phyloP scores from a whole-genome alignment of 2,329 filamentous ascomycete genomes.

The Phialophora expanda region DNA sequence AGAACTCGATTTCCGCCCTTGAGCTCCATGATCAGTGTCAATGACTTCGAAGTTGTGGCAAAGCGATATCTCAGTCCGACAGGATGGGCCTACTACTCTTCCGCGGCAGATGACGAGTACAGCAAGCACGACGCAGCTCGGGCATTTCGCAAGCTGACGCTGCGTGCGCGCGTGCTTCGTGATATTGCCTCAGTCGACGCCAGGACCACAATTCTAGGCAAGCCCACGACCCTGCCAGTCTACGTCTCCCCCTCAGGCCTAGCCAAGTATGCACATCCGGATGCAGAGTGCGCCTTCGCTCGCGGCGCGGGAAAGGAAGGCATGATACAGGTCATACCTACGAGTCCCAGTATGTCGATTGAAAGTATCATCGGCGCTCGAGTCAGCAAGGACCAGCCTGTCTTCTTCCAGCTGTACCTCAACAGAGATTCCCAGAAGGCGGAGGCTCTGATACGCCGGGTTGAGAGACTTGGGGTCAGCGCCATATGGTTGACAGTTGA shows the following conservation, averaged over 20 bases:
- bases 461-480: conserved; percentile 33
- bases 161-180: conserved; percentile 55
- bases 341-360: conserved; percentile 23
- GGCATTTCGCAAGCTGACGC: conserved; percentile 53
- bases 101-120: conserved; percentile 31
- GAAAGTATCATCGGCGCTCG: conserved; percentile 19
- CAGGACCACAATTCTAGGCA: conserved; percentile 43
- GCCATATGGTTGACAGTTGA: conserved; percentile 40
- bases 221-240: conserved; percentile 46
- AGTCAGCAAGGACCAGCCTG: conserved; percentile 25
- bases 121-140: conserved; percentile 38
- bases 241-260: conserved; percentile 52
- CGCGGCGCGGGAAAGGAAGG: conserved; percentile 46
- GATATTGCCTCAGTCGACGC: conserved; percentile 49
- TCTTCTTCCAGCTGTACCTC: conserved; percentile 57
- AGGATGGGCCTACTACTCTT: conserved; percentile 29
- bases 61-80: conserved; percentile 37
- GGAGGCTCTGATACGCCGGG: conserved; percentile 50
- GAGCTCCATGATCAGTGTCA: conserved; percentile 45
- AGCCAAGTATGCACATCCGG: conserved; percentile 44
- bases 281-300: conserved; percentile 46
- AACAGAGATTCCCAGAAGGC: conserved; percentile 57
- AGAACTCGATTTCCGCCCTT: conserved; percentile 39
- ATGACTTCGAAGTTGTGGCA: conserved; percentile 49
- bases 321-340: conserved; percentile 22